Conservation (phyloP, 352 stramenopile genomes). For the Thalassiosira ordinaria region DNA sequence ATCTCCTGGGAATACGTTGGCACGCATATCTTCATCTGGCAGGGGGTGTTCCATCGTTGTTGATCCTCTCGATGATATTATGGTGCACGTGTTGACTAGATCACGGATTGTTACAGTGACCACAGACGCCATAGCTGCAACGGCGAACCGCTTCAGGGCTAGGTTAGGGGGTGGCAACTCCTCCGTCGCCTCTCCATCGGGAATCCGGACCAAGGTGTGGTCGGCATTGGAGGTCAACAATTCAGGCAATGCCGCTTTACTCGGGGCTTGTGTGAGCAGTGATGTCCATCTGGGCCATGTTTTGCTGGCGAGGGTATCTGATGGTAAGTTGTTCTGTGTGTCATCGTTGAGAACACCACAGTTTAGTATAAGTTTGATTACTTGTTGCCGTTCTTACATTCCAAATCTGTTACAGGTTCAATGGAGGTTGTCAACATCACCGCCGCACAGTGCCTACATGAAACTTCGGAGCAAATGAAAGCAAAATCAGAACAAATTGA, state of each 20-base stretch:
- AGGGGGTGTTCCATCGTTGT: constrained; percentile 47
- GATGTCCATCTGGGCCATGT: constrained; percentile 77
- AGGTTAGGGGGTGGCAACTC: constrained; percentile 7
- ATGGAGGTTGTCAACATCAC: constrained; percentile 73
- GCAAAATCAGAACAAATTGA: constrained; percentile 30
- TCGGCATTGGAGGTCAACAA: constrained; percentile 61
- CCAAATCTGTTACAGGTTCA: constrained; percentile 22
- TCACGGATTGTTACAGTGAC: constrained; percentile 64
- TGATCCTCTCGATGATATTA: constrained; percentile 74
- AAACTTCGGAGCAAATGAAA: constrained; percentile 61
- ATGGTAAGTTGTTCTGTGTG: constrained; percentile 50
- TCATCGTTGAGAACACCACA: no score
- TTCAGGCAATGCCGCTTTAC: constrained; percentile 23
- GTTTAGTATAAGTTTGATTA: no score
- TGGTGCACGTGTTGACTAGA: constrained; percentile 69
- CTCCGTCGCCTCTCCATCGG: no score
- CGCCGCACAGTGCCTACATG: constrained; percentile 62
- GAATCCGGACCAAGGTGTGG: constrained; percentile 73
- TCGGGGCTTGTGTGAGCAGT: constrained; percentile 64
- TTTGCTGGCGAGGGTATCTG: constrained; percentile 60
- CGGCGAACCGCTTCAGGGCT: constrained; percentile 35
- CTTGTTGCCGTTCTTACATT: no score
- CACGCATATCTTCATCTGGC: no score
- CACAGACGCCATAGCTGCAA: constrained; percentile 60
- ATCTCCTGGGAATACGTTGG: no score